Base-by-base conservation (phyloP, 306 rosid species). In the Prunus mongolica region DNA sequence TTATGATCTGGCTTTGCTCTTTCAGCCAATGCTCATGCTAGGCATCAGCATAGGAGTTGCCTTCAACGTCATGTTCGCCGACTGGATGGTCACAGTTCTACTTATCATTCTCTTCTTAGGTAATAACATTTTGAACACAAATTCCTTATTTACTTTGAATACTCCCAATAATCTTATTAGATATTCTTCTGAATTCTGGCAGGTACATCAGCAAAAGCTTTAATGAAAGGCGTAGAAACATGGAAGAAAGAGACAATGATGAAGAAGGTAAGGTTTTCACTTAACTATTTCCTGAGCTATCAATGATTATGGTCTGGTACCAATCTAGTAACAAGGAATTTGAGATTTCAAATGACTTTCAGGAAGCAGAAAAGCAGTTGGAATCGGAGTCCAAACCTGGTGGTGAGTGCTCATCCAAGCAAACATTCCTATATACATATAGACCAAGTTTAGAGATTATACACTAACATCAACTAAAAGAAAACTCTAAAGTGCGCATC, bases 21-120 rank as follows among this genome's bases (percentile, higher is more conserved):
- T 88, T 73, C 90, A 87, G 84, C 97, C 97, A 3, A 82, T 83
- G 75, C 90, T 90, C n/a, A 85, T 92, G 93, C 89, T 90, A 27
- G 97, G 97, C 55, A 86, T 92, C 67, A 92, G 93, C 86, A 90
- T 92, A 10, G 97, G 97, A 14, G 97, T 92, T 8, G 85, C 88
- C 11, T 88, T 92, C 78, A 92, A 87, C 44, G 97, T 92, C 76
- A 83, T 92, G 77, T 92, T 88, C 83, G 91, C 96, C 6, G 96
- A 92, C 80, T 92, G 96, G 96, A 90, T 92, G 96, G 85, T 90
- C 67, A 90, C 96, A 5, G 86, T 90, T 87, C 85, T 92, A 10
- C 89, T 90, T 19, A 92, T 92, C 77, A 73, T 90, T 20, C 83
- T 92, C 28, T 92, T 89, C 82, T n/a, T 89, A 52, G 93, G 97